Percentiles rank a stretch among this genome's conserved stretches.
These are phyloP conservation scores for Glycine tomentella DNA, from an alignment of 306 rosid genomes.

Conservation along the genomic window DNA sequence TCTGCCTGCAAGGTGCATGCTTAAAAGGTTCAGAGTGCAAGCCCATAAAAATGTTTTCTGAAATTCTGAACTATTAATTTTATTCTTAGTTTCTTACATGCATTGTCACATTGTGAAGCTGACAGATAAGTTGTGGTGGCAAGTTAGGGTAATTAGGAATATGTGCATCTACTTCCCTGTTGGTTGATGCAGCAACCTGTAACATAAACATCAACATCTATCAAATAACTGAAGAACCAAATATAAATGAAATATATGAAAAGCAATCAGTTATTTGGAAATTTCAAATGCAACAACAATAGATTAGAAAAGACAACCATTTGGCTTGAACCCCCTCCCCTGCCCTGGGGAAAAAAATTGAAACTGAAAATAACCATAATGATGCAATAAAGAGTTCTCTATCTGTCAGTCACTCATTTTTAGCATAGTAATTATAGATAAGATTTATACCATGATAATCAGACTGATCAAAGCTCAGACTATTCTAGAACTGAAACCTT, in stretches of 20 bases:
- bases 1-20: conserved; percentile 66
- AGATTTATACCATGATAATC: neutral
- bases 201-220: conserved; percentile 25
- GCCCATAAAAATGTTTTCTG: conserved; percentile 2
- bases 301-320: conserved; percentile 6
- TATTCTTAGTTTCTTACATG: conserved; percentile 71
- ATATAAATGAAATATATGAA: conserved; percentile 29
- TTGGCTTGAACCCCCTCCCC: neutral
- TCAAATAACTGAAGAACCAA: conserved; percentile 17
- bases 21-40: conserved; percentile 33
- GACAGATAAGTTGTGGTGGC: conserved; percentile 73
- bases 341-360: neutral
- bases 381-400: neutral
- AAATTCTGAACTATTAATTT: conserved; percentile 9
- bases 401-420: neutral
- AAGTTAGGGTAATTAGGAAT: conserved; percentile 78
- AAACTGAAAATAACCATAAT: conserved; percentile 4
- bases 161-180: conserved; percentile 76
- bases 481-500: conserved; percentile 25
- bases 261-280: neutral
- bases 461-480: neutral
- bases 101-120: conserved; percentile 83
- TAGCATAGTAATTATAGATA: neutral
- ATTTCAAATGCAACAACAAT: conserved; percentile 9
- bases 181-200: conserved; percentile 80